Evolutionary conservation across 1,284 basidiomycete species (phyloP), one percentile per base, ranked within the genome.

Genomic region (Puccinia polysora): DNA sequence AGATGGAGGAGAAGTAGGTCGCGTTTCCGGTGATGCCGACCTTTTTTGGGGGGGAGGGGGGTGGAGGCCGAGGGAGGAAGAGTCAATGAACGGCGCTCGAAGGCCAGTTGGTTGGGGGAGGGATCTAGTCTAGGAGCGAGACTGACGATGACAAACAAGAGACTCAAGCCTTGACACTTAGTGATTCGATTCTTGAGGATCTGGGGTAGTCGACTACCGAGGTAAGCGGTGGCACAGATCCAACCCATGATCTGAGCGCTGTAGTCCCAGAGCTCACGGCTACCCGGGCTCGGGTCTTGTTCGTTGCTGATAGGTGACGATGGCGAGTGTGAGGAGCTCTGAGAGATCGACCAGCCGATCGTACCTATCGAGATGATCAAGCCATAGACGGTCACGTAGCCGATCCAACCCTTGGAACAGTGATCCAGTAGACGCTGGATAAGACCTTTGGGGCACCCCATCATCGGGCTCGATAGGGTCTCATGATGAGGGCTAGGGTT

Each of bases 171-270:
- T 43, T 78, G 77, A 74, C 79, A 80, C 49, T 80, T 79, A 0
- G 79, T 80, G 25, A 77, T 74, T 20, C 76, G 73, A 74, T 80
- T 80, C 75, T 80, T 80, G 69, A 78, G 68, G 65, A 80, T 80
- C 71, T 80, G 79, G 0, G 79, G 79, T 0, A 80, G 72, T 18
- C 79, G 77, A 63, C 69, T 71, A 28, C 58, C 45, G 49, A 71
- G 20, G 28, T 71, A 71, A 71, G 59, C 32, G 20, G 30, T 25
- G 4, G 59, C 69, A n/a, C 59, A 55, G 18, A 71, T 63, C 69
- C 69, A 71, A 30, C 69, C 69, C 25, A 45, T 38, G 28, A 71
- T 63, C 32, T 71, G 69, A 2, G 69, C 69, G 14, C 30, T 55
- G 4, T 25, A 18, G 40, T 71, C 69, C 69, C 69, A 71, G 20